Conservation (phyloP, 441 rosid genomes). For the Aleurites moluccanus region DNA sequence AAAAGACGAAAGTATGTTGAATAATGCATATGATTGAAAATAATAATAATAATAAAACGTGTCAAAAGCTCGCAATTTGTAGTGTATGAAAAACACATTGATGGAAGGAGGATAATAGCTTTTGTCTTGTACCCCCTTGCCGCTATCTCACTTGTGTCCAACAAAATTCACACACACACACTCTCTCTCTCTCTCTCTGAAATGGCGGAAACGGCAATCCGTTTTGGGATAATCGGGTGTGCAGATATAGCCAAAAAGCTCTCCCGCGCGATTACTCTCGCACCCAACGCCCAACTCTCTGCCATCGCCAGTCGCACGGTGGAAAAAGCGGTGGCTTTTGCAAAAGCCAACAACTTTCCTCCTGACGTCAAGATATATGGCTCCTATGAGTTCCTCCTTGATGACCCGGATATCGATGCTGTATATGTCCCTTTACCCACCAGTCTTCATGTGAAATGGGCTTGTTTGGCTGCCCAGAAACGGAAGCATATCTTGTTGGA, state of each 20-base stretch:
- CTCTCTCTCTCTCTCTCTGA: not conserved
- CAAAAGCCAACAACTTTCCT: slow-evolving; percentile 56
- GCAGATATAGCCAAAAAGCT: slow-evolving; percentile 63
- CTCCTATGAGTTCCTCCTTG: slow-evolving; percentile 64
- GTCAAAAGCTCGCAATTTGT: too few species aligned
- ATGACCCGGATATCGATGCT: slow-evolving; percentile 71
- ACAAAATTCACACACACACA: not conserved
- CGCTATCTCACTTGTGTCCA: not conserved
- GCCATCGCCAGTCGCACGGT: slow-evolving; percentile 63
- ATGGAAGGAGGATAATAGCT: too few species aligned
- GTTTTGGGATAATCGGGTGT: slow-evolving; percentile 70
- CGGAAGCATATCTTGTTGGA: slow-evolving; percentile 76
- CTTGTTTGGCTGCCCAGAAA: slow-evolving; percentile 53
- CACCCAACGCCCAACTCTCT: slow-evolving; percentile 62
- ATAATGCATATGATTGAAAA: too few species aligned
- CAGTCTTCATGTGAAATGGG: slow-evolving; percentile 71
- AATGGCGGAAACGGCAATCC: slow-evolving; percentile 28
- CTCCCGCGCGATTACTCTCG: slow-evolving; percentile 54
- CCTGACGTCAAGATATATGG: slow-evolving; percentile 49
- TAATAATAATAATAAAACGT: too few species aligned
- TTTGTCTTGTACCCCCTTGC: not conserved
- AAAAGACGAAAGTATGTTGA: too few species aligned
- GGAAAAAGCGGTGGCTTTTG: slow-evolving; percentile 56
- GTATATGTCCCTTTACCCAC: slow-evolving; percentile 76
- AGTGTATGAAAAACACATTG: too few species aligned